A percentile compares a stretch with the other conserved stretches of the same genome.
Evolutionary conservation across 768 basidiomycete species (phyloP).

Genomic region (Mycena polygramma): DNA sequence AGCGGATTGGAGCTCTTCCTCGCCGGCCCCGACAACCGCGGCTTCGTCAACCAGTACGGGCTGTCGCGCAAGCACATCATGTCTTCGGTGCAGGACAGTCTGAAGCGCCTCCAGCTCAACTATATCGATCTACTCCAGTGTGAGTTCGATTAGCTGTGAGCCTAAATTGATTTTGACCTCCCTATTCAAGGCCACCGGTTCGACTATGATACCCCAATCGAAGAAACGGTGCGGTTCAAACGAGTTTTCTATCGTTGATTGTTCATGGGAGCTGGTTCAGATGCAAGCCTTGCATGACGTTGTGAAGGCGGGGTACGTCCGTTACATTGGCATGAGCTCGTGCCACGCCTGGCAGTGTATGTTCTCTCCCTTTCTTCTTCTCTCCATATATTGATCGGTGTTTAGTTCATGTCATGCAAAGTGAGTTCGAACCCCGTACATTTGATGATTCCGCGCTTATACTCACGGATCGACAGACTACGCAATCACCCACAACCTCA

Average conservation of each 20-base stretch:
- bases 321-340: slow-evolving; percentile 71
- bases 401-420: slow-evolving; percentile 63
- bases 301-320: slow-evolving; percentile 70
- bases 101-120: slow-evolving; percentile 78
- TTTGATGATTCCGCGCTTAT: no score
- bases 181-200: slow-evolving; percentile 61
- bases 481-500: slow-evolving; percentile 68
- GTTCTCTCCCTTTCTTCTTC: slow-evolving; percentile 19
- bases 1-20: not conserved
- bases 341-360: slow-evolving; percentile 68
- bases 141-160: slow-evolving; percentile 38
- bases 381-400: not conserved
- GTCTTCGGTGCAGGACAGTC: slow-evolving; percentile 68
- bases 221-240: slow-evolving; percentile 56
- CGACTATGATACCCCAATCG: slow-evolving; percentile 69
- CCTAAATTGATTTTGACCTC: not conserved
- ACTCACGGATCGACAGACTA: slow-evolving; percentile 55
- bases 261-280: slow-evolving; percentile 40
- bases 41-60: slow-evolving; percentile 13
- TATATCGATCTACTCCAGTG: slow-evolving; percentile 84
- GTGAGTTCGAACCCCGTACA: slow-evolving; percentile 43
- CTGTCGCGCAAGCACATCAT: slow-evolving; percentile 70
- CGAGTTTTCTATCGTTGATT: no score
- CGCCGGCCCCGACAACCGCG: slow-evolving; percentile 12
- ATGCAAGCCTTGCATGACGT: slow-evolving; percentile 79